Percentiles rank a stretch among this genome's conserved stretches.
Evolutionary conservation across 495 filamentous ascomycete species (phyloP).

Genomic region (Neurospora cerealis): DNA sequence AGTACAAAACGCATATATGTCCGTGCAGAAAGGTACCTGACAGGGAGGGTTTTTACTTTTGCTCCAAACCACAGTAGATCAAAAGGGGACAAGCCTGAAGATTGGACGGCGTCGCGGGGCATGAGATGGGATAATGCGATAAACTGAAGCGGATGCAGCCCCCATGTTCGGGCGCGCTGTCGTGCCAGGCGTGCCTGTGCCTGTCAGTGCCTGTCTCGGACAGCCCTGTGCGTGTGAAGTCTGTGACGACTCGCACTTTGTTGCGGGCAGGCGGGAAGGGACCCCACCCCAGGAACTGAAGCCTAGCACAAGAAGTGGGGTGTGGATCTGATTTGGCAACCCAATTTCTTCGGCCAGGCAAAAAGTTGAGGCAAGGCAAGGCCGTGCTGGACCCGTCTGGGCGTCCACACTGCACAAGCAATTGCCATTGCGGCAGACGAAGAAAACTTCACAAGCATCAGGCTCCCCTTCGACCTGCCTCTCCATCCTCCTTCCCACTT

Average conservation of each 20-base stretch:
- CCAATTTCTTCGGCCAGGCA: slow-evolving; percentile 8
- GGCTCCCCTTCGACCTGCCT: neutral
- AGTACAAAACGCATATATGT: too few species aligned
- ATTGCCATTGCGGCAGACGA: slow-evolving; percentile 1
- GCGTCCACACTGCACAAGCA: neutral
- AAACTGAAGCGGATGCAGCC: neutral
- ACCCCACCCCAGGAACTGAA: neutral
- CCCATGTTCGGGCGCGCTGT: neutral
- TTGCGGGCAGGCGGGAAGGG: neutral
- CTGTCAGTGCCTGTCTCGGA: neutral
- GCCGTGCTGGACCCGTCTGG: slow-evolving; percentile 1
- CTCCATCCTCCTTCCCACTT: neutral
- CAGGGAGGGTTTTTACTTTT: too few species aligned
- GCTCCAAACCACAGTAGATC: too few species aligned
- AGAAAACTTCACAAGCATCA: slow-evolving; percentile 1
- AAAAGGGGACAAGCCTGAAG: neutral
- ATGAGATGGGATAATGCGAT: neutral
- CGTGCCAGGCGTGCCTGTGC: neutral
- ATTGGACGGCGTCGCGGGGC: neutral
- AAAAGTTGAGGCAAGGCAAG: slow-evolving; percentile 1
- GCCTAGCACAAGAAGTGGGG: neutral
- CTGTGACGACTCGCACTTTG: neutral
- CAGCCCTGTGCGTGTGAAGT: neutral
- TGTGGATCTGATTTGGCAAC: slow-evolving; percentile 4
- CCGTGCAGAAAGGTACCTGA: too few species aligned